Conservation (phyloP, 1,139 yeast species). For the Yarrowia galli region DNA sequence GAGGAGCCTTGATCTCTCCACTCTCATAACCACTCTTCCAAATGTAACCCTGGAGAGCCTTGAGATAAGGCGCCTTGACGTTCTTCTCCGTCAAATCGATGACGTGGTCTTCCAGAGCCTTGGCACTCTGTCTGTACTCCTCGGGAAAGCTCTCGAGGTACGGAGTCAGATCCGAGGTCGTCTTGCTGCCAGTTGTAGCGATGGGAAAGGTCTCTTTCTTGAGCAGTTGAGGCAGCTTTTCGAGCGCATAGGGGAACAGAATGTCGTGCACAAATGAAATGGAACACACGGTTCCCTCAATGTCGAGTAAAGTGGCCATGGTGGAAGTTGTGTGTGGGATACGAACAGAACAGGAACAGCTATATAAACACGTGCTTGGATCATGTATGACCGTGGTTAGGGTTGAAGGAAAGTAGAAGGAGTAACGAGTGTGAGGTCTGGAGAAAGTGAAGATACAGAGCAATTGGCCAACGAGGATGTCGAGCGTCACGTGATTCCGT, state of each 20-base stretch:
- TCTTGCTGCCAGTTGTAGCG: too few relatives aligned
- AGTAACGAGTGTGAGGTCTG: too few relatives aligned
- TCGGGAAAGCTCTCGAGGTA: conserved; percentile 59
- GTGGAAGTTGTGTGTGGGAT: not conserved
- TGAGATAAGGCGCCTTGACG: conserved; percentile 78
- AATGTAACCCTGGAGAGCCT: conserved; percentile 79
- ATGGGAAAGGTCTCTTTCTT: conserved; percentile 46
- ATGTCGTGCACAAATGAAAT: conserved; percentile 82
- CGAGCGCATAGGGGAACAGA: conserved; percentile 57
- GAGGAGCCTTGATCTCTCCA: conserved; percentile 79
- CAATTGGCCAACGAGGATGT: too few relatives aligned
- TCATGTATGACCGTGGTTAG: conserved; percentile 4
- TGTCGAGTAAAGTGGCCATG: conserved; percentile 60
- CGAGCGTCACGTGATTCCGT: too few relatives aligned
- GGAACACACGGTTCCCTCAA: conserved; percentile 93
- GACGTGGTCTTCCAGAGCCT: conserved; percentile 57
- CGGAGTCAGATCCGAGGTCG: conserved; percentile 11
- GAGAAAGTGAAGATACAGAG: not conserved
- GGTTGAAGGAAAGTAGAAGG: not conserved
- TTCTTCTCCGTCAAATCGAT: conserved; percentile 66
- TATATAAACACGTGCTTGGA: conserved; percentile 15
- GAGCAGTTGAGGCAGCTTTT: conserved; percentile 44
- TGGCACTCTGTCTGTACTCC: conserved; percentile 47
- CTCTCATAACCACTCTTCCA: conserved; percentile 82
- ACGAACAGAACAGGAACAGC: not conserved